Evolutionary conservation across 768 basidiomycete species (phyloP).

Genomic region (Agaricus sinodeliciosus): DNA sequence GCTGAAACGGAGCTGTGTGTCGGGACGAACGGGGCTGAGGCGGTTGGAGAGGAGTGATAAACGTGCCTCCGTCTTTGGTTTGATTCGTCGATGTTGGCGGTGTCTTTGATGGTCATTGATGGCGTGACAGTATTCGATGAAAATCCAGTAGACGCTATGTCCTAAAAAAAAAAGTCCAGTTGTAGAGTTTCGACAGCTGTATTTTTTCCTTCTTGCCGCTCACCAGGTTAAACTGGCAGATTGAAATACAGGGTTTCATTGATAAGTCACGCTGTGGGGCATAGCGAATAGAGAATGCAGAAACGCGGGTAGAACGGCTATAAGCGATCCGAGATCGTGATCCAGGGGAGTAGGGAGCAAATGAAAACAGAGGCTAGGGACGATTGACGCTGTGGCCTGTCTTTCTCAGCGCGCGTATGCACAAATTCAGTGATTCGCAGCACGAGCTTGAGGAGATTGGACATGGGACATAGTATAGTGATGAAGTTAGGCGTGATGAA

Average conservation of each 20-base stretch:
- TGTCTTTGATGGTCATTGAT: no score
- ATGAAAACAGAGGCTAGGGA: conserved; percentile 6
- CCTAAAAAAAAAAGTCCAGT: not conserved
- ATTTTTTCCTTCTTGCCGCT: conserved; percentile 1
- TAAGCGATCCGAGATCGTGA: conserved; percentile 11
- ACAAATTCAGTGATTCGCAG: no score
- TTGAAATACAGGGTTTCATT: conserved; percentile 2
- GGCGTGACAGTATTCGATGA: no score
- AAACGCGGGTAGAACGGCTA: conserved; percentile 11
- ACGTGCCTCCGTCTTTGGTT: not conserved
- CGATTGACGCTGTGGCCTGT: not conserved
- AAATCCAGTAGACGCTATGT: not conserved
- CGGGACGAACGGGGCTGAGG: not conserved
- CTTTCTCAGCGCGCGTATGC: no score
- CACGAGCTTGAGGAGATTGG: no score
- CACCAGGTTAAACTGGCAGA: not conserved
- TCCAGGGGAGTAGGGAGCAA: conserved; percentile 10
- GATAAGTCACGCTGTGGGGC: not conserved
- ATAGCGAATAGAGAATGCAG: conserved; percentile 1
- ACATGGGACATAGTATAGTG: no score
- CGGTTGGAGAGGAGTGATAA: conserved; percentile 7
- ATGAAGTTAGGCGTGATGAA: no score
- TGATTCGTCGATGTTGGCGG: not conserved
- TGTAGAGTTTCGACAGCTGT: not conserved
- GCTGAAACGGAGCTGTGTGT: not conserved